Evolutionary conservation across 2,329 filamentous ascomycete genomes (phyloP).

Genomic region (Aspergillus flavus): DNA sequence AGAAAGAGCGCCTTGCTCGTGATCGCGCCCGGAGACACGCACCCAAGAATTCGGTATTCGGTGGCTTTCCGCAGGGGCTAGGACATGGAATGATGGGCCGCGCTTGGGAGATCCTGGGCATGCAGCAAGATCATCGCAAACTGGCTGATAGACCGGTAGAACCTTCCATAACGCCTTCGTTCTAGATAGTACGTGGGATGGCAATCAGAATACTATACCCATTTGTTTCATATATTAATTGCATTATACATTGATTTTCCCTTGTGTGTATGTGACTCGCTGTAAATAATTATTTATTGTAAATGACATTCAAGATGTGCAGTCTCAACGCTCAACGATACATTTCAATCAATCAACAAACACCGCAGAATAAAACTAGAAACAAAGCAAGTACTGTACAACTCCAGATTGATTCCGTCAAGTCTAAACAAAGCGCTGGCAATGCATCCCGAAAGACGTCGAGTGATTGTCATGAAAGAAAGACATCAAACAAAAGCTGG

Average conservation of each 20-base stretch:
- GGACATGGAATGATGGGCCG: slow-evolving; percentile 45
- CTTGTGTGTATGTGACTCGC: neutral
- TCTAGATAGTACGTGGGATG: slow-evolving; percentile 6
- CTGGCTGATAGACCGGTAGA: slow-evolving; percentile 18
- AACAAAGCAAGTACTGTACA: slow-evolving; percentile 13
- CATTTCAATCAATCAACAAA: slow-evolving; percentile 2
- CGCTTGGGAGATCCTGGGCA: slow-evolving; percentile 45
- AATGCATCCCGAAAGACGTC: slow-evolving; percentile 10
- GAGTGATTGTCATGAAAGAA: slow-evolving; percentile 5
- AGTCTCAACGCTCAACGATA: slow-evolving; percentile 13
- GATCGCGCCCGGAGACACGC: slow-evolving; percentile 31
- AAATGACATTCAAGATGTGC: slow-evolving; percentile 6
- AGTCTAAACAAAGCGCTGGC: slow-evolving; percentile 10
- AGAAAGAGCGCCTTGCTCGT: slow-evolving; percentile 34
- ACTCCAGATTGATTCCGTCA: slow-evolving; percentile 12
- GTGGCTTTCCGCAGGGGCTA: slow-evolving; percentile 35
- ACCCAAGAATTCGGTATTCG: slow-evolving; percentile 28
- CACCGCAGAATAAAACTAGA: neutral
- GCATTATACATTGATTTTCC: slow-evolving; percentile 1
- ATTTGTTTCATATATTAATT: slow-evolving; percentile 1
- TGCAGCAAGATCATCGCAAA: slow-evolving; percentile 38
- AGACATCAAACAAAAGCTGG: neutral
- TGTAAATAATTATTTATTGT: slow-evolving; percentile 11
- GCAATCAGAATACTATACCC: neutral
- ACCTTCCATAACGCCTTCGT: slow-evolving; percentile 16